Percentiles rank a stretch among this genome's conserved stretches.
Conservation (phyloP, 2,329 filamentous ascomycete genomes). For the Arthrobotrys iridis region DNA sequence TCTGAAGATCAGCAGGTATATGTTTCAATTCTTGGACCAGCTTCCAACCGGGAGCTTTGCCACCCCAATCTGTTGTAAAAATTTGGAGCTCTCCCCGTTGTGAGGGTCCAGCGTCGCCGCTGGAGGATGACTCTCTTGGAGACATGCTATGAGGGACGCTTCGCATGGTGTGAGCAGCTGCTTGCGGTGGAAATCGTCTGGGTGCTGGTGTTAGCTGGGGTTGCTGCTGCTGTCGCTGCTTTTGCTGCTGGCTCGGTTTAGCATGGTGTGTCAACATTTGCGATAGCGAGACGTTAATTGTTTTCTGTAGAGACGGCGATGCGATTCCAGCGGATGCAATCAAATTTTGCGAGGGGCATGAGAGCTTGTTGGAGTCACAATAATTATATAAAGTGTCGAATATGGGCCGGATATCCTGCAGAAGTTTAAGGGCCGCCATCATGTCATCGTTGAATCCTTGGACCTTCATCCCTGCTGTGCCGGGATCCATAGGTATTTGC, state of each 20-base stretch:
- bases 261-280: slow-evolving; percentile 36
- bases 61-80: slow-evolving; percentile 50
- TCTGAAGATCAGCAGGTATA: slow-evolving; percentile 36
- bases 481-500: slow-evolving; percentile 22
- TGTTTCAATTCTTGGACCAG: slow-evolving; percentile 42
- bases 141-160: neutral
- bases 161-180: neutral
- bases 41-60: slow-evolving; percentile 48
- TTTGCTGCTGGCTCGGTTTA: neutral
- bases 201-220: neutral
- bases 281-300: slow-evolving; percentile 34
- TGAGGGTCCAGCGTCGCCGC: neutral
- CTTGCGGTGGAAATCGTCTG: neutral
- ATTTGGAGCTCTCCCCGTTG: slow-evolving; percentile 32
- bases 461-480: neutral
- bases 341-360: slow-evolving; percentile 6
- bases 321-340: slow-evolving; percentile 22
- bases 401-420: slow-evolving; percentile 34
- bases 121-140: neutral
- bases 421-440: slow-evolving; percentile 9
- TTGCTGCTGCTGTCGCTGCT: neutral
- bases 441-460: slow-evolving; percentile 32
- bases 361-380: slow-evolving; percentile 20
- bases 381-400: slow-evolving; percentile 34
- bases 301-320: slow-evolving; percentile 39